Evolutionary conservation across 1,284 basidiomycete species (phyloP), one percentile per base, ranked within the genome.

Genomic region (Laetiporus sulphureus): DNA sequence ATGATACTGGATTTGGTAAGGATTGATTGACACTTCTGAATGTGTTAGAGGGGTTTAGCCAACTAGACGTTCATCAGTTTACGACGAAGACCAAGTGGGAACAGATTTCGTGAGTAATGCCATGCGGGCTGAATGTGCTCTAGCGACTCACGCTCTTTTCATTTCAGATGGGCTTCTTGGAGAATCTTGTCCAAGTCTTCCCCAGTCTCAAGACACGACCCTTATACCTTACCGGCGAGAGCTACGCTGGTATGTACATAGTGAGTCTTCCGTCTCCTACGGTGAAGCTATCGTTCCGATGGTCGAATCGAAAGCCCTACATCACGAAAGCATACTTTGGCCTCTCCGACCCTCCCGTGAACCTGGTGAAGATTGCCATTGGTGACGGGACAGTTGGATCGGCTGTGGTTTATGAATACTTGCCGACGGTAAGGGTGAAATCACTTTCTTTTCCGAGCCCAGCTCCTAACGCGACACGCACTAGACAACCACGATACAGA

Each of bases 291-390:
- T n/a, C n/a, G n/a, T n/a, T n/a, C n/a, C n/a, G n/a, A n/a, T n/a
- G n/a, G n/a, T n/a, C n/a, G n/a, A n/a, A n/a, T n/a, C n/a, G n/a
- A n/a, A 23, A 83, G 80, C 79, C 83, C n/a, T 83, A 82, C 52
- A 86, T 84, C 53, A 65, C 77, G 47, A 81, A 85, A 60, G 64
- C 79, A 8, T 81, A 83, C 53, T 83, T 85, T 49, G 66, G 65
- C 30, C 66, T 74, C 57, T 48, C 66, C 2, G 69, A 75, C 30
- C 80, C 82, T n/a, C 83, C 83, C 1, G 78, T 84, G n/a, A 75
- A 72, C 4, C 66, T 86, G 20, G 65, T 69, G 0, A 80, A 77
- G 53, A 75, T 85, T 40, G 77, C 73, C 11, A 84, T 87, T 37
- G 83, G 83, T 13, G 79, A 86, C 58, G 82, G 78, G 5, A 61